phyloP scores from a whole-genome alignment of 768 basidiomycete genomes.

The Phlebiopsis gigantea region DNA sequence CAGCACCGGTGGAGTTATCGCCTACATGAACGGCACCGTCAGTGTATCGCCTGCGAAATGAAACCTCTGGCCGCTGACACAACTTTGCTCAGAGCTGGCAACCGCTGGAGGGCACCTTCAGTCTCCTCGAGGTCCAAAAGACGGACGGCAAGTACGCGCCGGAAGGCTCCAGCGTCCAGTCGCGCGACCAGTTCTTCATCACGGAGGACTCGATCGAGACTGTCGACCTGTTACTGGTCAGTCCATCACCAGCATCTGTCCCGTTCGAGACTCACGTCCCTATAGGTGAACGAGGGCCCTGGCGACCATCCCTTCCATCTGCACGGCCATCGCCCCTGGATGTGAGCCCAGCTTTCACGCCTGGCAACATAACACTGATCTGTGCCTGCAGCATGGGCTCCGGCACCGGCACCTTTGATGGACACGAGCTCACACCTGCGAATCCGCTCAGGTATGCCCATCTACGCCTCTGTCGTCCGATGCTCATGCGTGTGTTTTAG shows the following conservation, averaged over 20 bases:
- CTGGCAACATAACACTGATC: not conserved
- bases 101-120: conserved; percentile 19
- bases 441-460: conserved; percentile 29
- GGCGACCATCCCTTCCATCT: conserved; percentile 33
- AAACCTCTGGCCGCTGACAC: not conserved
- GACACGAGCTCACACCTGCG: conserved; percentile 25
- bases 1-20: conserved; percentile 6
- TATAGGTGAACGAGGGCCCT: conserved; percentile 23
- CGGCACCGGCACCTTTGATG: conserved; percentile 29
- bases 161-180: conserved; percentile 12
- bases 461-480: not conserved
- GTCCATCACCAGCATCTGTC: not conserved
- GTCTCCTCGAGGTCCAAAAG: conserved; percentile 13
- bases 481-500: conserved; percentile 11
- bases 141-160: conserved; percentile 12
- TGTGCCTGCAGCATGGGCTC: conserved; percentile 31
- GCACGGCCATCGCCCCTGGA: conserved; percentile 27
- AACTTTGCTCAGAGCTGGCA: conserved; percentile 18
- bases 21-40: conserved; percentile 27
- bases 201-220: conserved; percentile 19
- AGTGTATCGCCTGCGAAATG: not conserved
- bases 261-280: not conserved
- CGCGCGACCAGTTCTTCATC: conserved; percentile 19
- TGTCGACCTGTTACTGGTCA: conserved; percentile 21
- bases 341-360: not conserved